Evolutionary conservation across 257 asterid genomes (phyloP).

Genomic region (Scutellaria barbata): DNA sequence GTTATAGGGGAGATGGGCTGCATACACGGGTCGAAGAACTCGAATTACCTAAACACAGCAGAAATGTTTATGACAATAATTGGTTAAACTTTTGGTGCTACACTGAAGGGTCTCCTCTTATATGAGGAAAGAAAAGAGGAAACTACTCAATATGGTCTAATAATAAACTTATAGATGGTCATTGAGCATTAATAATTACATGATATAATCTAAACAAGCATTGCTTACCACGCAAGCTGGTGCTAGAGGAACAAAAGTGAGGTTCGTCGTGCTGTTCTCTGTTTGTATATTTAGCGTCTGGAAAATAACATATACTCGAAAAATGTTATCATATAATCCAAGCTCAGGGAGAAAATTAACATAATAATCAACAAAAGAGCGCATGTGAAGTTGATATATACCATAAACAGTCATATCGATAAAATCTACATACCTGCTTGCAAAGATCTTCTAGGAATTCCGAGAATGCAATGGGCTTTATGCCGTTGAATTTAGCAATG

Average conservation of each 20-base stretch:
- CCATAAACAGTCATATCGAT: not conserved
- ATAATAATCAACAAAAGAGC: not conserved
- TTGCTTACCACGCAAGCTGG: conserved; percentile 95
- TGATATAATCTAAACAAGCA: not conserved
- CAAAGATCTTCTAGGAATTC: conserved; percentile 95
- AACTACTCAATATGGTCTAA: conserved; percentile 9
- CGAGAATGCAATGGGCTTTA: conserved; percentile 91
- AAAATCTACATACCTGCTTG: conserved; percentile 70
- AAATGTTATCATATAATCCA: conserved; percentile 13
- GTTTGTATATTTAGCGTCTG: conserved; percentile 77
- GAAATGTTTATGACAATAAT: conserved; percentile 24
- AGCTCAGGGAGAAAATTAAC: conserved; percentile 1
- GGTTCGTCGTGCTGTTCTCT: conserved; percentile 67
- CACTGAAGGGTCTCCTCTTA: not conserved
- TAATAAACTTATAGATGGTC: conserved; percentile 6
- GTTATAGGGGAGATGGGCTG: conserved; percentile 77
- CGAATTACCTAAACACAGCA: conserved; percentile 66
- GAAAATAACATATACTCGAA: conserved; percentile 23
- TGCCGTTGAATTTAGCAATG: conserved; percentile 89
- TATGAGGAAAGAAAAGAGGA: not conserved
- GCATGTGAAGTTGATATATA: conserved; percentile 2
- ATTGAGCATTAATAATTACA: not conserved
- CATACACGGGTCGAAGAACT: conserved; percentile 83
- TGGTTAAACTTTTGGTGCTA: too few relatives aligned
- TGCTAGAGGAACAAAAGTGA: conserved; percentile 85